Evolutionary conservation across 176 grass and related monocot genomes (phyloP).

Genomic region (Phragmites australis): DNA sequence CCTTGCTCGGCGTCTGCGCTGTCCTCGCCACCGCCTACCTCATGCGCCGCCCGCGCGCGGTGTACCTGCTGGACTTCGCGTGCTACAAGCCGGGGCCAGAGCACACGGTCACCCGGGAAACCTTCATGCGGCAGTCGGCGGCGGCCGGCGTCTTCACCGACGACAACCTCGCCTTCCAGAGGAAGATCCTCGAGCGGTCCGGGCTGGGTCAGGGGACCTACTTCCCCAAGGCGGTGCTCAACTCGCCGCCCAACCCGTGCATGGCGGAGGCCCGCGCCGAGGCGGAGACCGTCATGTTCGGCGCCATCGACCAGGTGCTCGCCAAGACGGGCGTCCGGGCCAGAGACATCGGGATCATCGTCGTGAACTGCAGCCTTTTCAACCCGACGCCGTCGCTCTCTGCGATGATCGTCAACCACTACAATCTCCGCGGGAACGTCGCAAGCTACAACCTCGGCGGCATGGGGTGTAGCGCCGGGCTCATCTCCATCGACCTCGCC

Average conservation of each 20-base stretch:
- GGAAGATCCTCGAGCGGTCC: conserved; percentile 70
- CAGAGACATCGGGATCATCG: conserved; percentile 63
- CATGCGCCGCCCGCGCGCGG: conserved; percentile 36
- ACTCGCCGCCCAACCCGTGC: conserved; percentile 73
- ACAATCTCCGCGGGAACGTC: conserved; percentile 77
- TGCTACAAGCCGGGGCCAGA: conserved; percentile 40
- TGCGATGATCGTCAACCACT: conserved; percentile 80
- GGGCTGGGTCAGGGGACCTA: conserved; percentile 68
- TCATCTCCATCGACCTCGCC: conserved; percentile 95
- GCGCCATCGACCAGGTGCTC: conserved; percentile 69
- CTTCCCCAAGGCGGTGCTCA: conserved; percentile 67
- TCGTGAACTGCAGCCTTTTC: conserved; percentile 89
- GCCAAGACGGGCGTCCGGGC: conserved; percentile 60
- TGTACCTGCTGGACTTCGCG: conserved; percentile 66
- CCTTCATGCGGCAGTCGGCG: conserved; percentile 61
- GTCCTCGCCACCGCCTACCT: conserved; percentile 39
- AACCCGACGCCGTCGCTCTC: conserved; percentile 85
- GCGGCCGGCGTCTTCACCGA: conserved; percentile 48
- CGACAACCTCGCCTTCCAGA: conserved; percentile 81
- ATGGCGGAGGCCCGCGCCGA: conserved; percentile 89
- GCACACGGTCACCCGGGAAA: conserved; percentile 55
- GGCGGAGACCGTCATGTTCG: conserved; percentile 88
- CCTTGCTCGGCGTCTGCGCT: not conserved
- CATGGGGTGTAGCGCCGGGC: conserved; percentile 84
- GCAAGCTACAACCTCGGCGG: conserved; percentile 82